Evolutionary conservation across 2,329 filamentous ascomycete species (phyloP), one percentile per base, ranked within the genome.

Genomic region (Alternaria sp.): DNA sequence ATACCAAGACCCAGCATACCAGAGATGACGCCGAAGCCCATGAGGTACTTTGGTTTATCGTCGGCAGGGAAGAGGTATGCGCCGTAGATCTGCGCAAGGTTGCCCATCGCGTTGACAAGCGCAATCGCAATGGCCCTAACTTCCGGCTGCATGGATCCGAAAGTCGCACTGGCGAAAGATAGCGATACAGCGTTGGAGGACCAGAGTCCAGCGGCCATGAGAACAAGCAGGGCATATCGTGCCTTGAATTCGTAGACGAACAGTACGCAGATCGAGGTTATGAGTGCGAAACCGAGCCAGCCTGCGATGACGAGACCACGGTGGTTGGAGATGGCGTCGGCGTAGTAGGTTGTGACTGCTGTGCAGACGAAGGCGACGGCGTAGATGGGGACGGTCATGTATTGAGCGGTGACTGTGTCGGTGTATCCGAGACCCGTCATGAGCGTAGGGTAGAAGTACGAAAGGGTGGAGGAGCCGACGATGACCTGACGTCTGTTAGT

Each of bases 181-280:
- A 88, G 77, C 0, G 83, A 80, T 3, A 85, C 79, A 1, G 82
- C 85, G 68, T 88, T 87, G 2, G 83, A 82, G 0, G 83, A 79
- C 86, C 85, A 87, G 0, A 88, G 77, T 0, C 85, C 86, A 1
- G 84, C 82, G 0, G 85, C 85, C 84, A 87, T 86, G 59, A 88
- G 77, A 2, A 87, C 84, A 0, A 88, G 80, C 1, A 88, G 77
- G 0, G 80, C 84, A 65, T 88, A 88, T 6, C 86, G 81, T 1
- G 84, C 86, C 1, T 79, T 84, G 73, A 83, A 85, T 71, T 85
- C 76, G 73, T 86, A 86, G 4, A 87, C 74, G 7, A 69, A 68
- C 64, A 81, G 81, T 12, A 82, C 78, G 56, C 77, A 67, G 62
- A 83, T 78, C 4, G 77, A 77, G 15, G 79, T 81, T 52, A 81